Evolutionary conservation across 1,284 basidiomycete genomes (phyloP).

Genomic region (Ceratobasidium sp.): DNA sequence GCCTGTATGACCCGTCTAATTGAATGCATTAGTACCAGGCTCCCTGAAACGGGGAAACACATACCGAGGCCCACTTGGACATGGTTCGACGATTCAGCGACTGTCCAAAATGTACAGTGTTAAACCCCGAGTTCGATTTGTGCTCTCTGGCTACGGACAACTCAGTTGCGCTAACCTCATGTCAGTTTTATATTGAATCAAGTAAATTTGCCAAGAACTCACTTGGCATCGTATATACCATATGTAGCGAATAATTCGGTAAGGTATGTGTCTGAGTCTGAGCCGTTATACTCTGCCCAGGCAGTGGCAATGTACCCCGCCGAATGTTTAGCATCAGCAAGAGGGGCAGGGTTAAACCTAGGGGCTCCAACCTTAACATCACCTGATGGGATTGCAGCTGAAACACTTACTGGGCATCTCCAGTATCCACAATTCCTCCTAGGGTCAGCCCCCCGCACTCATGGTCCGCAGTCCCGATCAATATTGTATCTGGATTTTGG

Average conservation of each 20-base stretch:
- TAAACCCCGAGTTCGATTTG: conserved; percentile 36
- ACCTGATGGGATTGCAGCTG: background rate
- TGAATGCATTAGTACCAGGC: background rate
- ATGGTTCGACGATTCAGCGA: conserved; percentile 47
- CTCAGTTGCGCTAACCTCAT: conserved; percentile 38
- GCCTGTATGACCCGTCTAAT: conserved; percentile 34
- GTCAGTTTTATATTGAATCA: background rate
- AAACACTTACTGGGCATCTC: conserved; percentile 40
- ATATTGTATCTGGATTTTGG: conserved; percentile 51
- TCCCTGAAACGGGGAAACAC: background rate
- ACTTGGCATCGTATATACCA: conserved; percentile 52
- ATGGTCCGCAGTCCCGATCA: conserved; percentile 54
- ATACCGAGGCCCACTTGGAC: conserved; percentile 45
- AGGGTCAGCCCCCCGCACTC: conserved; percentile 55
- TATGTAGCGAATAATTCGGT: conserved; percentile 48
- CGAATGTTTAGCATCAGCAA: conserved; percentile 53
- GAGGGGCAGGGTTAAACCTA: conserved; percentile 52
- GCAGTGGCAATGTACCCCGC: conserved; percentile 52
- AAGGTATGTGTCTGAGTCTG: conserved; percentile 47
- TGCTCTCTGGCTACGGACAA: conserved; percentile 44
- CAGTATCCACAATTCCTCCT: conserved; percentile 47
- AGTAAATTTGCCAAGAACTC: background rate
- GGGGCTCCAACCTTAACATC: background rate
- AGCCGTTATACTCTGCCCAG: conserved; percentile 49
- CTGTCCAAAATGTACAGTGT: conserved; percentile 48